Evolutionary conservation across 2,329 filamentous ascomycete genomes (phyloP).

Genomic region (Exserohilum turcica): DNA sequence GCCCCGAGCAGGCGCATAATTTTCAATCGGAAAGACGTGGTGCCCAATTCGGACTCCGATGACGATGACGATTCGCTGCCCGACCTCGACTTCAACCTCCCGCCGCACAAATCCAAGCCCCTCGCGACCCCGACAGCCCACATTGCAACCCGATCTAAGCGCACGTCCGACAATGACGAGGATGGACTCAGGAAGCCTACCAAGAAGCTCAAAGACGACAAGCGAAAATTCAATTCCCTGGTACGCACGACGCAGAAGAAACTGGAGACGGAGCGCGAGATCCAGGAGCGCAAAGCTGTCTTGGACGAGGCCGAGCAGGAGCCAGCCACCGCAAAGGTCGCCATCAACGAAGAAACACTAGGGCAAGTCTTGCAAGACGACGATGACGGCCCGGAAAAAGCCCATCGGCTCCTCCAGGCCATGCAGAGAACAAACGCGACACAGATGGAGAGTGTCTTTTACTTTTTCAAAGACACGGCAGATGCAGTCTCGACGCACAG

Average conservation of each 20-base stretch:
- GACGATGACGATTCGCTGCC: slow-evolving; percentile 60
- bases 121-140: slow-evolving; percentile 9
- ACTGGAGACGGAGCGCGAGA: slow-evolving; percentile 31
- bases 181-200: slow-evolving; percentile 31
- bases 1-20: slow-evolving; percentile 56
- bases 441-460: slow-evolving; percentile 58
- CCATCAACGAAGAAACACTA: slow-evolving; percentile 34
- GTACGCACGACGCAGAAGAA: slow-evolving; percentile 32
- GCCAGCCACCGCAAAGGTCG: slow-evolving; percentile 3
- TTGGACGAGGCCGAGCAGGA: slow-evolving; percentile 30
- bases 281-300: slow-evolving; percentile 33
- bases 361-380: slow-evolving; percentile 61
- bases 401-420: slow-evolving; percentile 60
- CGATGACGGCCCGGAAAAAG: slow-evolving; percentile 73
- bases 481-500: slow-evolving; percentile 1
- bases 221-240: slow-evolving; percentile 28
- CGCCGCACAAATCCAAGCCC: slow-evolving; percentile 15
- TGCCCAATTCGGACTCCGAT: slow-evolving; percentile 75
- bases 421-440: slow-evolving; percentile 66
- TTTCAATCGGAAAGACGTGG: slow-evolving; percentile 56
- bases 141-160: slow-evolving; percentile 17
- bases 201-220: slow-evolving; percentile 20
- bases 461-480: slow-evolving; percentile 54
- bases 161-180: slow-evolving; percentile 14
- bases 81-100: slow-evolving; percentile 56